phyloP scores from a whole-genome alignment of 2,329 filamentous ascomycete species.

The Pseudocercospora musae region DNA sequence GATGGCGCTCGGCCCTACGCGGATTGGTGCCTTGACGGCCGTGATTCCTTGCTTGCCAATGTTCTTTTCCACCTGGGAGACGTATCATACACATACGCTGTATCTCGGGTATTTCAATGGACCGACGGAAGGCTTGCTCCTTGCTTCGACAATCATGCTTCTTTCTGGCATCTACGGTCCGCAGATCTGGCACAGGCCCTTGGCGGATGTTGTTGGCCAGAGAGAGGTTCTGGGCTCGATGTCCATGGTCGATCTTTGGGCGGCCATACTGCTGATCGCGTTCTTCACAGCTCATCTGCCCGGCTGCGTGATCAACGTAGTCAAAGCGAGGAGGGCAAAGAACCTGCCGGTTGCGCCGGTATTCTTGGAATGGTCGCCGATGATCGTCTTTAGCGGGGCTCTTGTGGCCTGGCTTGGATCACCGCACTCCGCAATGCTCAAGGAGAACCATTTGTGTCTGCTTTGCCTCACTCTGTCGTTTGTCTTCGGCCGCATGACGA shows the following conservation, averaged over 20 bases:
- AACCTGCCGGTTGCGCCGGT: constrained; percentile 74
- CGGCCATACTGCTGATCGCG: constrained; percentile 52
- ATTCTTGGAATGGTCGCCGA: constrained; percentile 91
- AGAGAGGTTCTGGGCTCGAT: constrained; percentile 63
- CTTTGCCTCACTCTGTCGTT: constrained; percentile 95
- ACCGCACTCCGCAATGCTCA: constrained; percentile 76
- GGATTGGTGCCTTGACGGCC: constrained; percentile 84
- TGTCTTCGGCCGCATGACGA: constrained; percentile 96
- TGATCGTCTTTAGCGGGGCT: constrained; percentile 72
- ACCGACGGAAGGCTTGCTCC: constrained; percentile 88
- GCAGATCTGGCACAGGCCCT: constrained; percentile 75
- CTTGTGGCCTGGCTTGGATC: constrained; percentile 85
- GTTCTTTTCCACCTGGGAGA: constrained; percentile 99
- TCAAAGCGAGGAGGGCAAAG: constrained; percentile 67
- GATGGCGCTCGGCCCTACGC: constrained; percentile 83
- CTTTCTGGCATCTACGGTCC: constrained; percentile 85
- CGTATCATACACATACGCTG: constrained; percentile 95
- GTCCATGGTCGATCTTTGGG: constrained; percentile 85
- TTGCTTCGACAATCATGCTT: constrained; percentile 83
- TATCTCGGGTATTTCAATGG: constrained; percentile 97
- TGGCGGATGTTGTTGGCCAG: constrained; percentile 64
- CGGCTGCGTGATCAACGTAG: constrained; percentile 84
- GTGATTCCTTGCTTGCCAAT: constrained; percentile 89
- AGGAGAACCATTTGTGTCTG: constrained; percentile 82
- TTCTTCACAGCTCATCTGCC: constrained; percentile 68